Conservation (phyloP, 1,284 basidiomycete species). For the Coniferiporia weirii region DNA sequence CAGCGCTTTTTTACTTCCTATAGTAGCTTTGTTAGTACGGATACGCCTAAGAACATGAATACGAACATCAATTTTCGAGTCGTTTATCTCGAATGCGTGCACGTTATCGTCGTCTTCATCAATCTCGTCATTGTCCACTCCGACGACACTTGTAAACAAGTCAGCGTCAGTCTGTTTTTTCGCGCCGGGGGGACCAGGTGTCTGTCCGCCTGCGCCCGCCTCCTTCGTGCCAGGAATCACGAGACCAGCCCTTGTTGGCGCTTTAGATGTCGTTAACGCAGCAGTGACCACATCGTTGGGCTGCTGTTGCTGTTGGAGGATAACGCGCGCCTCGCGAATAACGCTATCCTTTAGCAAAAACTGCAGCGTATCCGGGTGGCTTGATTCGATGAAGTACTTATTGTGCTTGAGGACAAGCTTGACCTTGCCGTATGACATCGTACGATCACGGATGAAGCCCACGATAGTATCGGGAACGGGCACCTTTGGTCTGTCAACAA, state of each 20-base stretch:
- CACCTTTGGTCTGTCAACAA: constrained; percentile 45
- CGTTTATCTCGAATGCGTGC: constrained; percentile 91
- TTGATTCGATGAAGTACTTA: constrained; percentile 92
- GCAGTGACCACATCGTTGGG: constrained; percentile 67
- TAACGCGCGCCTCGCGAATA: constrained; percentile 78
- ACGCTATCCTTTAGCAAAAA: constrained; percentile 78
- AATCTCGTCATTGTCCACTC: constrained; percentile 89
- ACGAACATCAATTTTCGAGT: constrained; percentile 82
- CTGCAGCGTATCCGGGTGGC: constrained; percentile 87
- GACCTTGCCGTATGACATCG: constrained; percentile 93
- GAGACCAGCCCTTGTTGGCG: constrained; percentile 73
- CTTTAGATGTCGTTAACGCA: constrained; percentile 80
- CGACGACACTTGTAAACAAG: constrained; percentile 87
- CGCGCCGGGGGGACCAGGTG: constrained; percentile 39
- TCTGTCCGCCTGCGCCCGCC: constrained; percentile 51
- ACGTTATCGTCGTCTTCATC: constrained; percentile 96
- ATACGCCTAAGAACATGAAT: not conserved
- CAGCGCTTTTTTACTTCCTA: constrained; percentile 91
- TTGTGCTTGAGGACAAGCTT: constrained; percentile 96
- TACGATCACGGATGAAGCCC: constrained; percentile 84
- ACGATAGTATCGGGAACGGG: constrained; percentile 84
- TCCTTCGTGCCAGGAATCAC: constrained; percentile 84
- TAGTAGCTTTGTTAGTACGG: constrained; percentile 8
- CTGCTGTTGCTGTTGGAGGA: constrained; percentile 44
- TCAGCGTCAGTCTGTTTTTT: constrained; percentile 54